phyloP scores from a whole-genome alignment of 2,329 filamentous ascomycete species.

The Aureobasidium subglaciale region DNA sequence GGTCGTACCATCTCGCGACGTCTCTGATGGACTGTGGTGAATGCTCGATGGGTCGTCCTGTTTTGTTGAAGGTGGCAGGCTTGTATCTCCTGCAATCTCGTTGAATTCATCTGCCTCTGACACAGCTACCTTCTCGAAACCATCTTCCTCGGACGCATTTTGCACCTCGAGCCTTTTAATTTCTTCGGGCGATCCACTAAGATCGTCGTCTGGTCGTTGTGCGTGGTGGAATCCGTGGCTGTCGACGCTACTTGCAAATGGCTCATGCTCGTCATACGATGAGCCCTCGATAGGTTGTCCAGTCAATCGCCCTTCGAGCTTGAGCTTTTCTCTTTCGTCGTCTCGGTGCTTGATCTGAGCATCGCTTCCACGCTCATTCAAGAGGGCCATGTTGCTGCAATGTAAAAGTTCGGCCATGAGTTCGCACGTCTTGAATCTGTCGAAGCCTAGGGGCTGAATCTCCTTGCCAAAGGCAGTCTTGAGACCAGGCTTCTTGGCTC shows the following conservation, averaged over 20 bases:
- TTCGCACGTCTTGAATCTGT: conserved; percentile 97
- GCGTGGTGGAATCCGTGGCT: conserved; percentile 47
- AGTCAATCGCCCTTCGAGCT: conserved; percentile 64
- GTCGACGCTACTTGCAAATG: conserved; percentile 46
- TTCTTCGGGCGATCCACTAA: conserved; percentile 53
- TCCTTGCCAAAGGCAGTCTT: conserved; percentile 83
- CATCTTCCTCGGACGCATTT: conserved; percentile 80
- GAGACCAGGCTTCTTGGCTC: conserved; percentile 65
- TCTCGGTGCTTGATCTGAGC: conserved; percentile 76
- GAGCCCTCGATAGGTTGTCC: conserved; percentile 46
- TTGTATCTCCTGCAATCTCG: conserved; percentile 39
- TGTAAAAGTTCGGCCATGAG: conserved; percentile 96
- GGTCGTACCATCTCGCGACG: conserved; percentile 21
- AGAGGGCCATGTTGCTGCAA: conserved; percentile 95
- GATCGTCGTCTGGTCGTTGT: conserved; percentile 34
- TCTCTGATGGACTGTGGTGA: conserved; percentile 41
- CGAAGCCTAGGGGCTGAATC: conserved; percentile 92
- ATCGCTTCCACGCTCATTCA: conserved; percentile 88
- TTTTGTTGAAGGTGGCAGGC: conserved; percentile 18
- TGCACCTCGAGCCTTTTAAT: conserved; percentile 67
- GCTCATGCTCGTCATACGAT: conserved; percentile 50
- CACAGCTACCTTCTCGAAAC: conserved; percentile 78
- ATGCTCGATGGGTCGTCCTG: conserved; percentile 11
- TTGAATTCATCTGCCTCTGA: conserved; percentile 64
- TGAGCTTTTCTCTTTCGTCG: conserved; percentile 69